Percentiles rank a stretch among this genome's conserved stretches.
phyloP scores from a whole-genome alignment of 2,329 filamentous ascomycete species.

The Penicillium sp. region DNA sequence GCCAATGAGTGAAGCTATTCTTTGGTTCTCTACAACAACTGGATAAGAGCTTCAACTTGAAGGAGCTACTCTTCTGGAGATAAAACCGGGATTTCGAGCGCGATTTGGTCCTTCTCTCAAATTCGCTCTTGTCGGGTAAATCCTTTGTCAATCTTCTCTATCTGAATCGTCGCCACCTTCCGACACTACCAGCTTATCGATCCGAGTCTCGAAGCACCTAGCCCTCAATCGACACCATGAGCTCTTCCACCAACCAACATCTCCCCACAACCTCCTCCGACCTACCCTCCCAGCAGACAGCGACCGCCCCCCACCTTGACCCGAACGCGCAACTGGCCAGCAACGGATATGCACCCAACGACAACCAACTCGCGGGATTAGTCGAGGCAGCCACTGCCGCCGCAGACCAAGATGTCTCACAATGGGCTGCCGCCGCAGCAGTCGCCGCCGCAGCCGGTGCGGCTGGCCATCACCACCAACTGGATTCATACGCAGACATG shows the following conservation, averaged over 20 bases:
- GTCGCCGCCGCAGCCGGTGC: slow-evolving; percentile 49
- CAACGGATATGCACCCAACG: slow-evolving; percentile 35
- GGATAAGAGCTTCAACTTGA: slow-evolving; percentile 1
- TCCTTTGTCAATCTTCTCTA: neutral
- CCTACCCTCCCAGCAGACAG: slow-evolving; percentile 20
- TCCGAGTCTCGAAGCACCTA: neutral
- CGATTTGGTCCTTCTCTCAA: too few relatives aligned
- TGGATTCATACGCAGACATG: slow-evolving; percentile 42
- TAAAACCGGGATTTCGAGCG: neutral
- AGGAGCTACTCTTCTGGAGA: neutral
- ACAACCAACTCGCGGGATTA: slow-evolving; percentile 46
- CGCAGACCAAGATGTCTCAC: slow-evolving; percentile 39
- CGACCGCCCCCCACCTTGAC: slow-evolving; percentile 29
- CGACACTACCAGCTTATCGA: slow-evolving; percentile 5
- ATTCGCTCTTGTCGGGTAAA: neutral
- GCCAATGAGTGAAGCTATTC: neutral
- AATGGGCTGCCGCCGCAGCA: slow-evolving; percentile 45
- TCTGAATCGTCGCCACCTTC: neutral
- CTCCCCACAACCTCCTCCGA: slow-evolving; percentile 28
- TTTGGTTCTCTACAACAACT: neutral
- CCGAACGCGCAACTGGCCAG: slow-evolving; percentile 28
- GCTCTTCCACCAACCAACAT: slow-evolving; percentile 31
- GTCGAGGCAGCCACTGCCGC: slow-evolving; percentile 48
- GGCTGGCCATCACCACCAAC: slow-evolving; percentile 40
- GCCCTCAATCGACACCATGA: slow-evolving; percentile 22